A percentile compares a stretch with the other conserved stretches of the same genome.
phyloP scores from a whole-genome alignment of 768 basidiomycete genomes.

The Albatrellus ellisii region DNA sequence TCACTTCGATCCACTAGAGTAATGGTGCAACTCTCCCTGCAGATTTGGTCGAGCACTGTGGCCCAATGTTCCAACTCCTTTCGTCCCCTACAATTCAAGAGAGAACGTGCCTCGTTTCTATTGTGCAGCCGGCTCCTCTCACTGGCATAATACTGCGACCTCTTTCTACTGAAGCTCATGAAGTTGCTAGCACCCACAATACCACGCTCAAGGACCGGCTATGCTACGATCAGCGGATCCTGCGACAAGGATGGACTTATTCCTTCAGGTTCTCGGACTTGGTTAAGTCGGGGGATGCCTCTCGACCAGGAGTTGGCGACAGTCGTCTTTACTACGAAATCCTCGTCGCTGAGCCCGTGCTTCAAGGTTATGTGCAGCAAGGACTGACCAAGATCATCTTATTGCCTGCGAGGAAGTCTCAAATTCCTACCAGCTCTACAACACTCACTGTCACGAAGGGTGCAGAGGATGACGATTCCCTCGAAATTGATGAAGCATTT shows the following conservation, averaged over 20 bases:
- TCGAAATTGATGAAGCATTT: constrained; percentile 70
- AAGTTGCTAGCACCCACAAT: constrained; percentile 11
- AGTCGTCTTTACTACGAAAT: constrained; percentile 6
- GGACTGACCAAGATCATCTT: constrained; percentile 10
- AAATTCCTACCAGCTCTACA: constrained; percentile 10
- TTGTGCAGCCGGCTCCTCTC: constrained; percentile 11
- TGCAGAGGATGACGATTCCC: constrained; percentile 14
- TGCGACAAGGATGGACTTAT: constrained; percentile 37
- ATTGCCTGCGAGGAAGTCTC: constrained; percentile 4
- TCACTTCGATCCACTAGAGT: too few species aligned
- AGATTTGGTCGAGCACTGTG: constrained; percentile 3
- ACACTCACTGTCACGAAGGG: constrained; percentile 5
- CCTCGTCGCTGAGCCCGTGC: constrained; percentile 10
- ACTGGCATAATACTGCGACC: constrained; percentile 17
- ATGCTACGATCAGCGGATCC: constrained; percentile 20
- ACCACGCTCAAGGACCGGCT: constrained; percentile 16
- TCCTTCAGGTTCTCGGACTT: too few species aligned
- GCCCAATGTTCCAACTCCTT: not conserved
- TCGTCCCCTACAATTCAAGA: not conserved
- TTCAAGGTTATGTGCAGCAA: constrained; percentile 12
- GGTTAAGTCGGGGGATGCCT: too few species aligned
- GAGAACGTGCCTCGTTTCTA: constrained; percentile 9
- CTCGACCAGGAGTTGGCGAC: constrained; percentile 1
- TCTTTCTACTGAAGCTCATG: constrained; percentile 15
- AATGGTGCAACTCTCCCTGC: constrained; percentile 4